Evolutionary conservation across 2,329 filamentous ascomycete species (phyloP), one percentile per base, ranked within the genome.

Genomic region (Sclerotinia sclerotiorum): DNA sequence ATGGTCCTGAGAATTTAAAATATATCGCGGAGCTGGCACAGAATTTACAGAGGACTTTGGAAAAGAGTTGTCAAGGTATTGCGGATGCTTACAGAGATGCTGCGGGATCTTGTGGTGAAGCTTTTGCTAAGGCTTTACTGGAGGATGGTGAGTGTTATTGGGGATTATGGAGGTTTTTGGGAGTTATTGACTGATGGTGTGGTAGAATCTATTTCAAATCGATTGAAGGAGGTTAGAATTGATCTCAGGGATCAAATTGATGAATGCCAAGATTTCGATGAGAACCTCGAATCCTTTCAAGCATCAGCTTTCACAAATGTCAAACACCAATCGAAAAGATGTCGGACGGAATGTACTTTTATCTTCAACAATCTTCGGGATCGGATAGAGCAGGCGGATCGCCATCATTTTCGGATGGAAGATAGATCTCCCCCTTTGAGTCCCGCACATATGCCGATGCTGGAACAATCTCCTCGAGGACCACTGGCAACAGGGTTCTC

Each of bases 241-340:
- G 74, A 74, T 46, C 58, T 77, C 1, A 72, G 74, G 24, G 75
- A 76, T 51, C 73, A 72, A 56, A 73, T 76, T 44, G 72, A 75
- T 65, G 72, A 72, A 32, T 74, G 72, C 49, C 68, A 73, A 46
- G 74, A 74, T 55, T 74, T 73, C 44, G 74, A 76, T 46, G 75
- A 77, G 32, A 72, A 75, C 24, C 71, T 71, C 21, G 69, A 73
- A 27, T 70, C 69, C 3, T 77, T 76, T 65, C 70, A 73, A 17
- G 67, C 67, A 11, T 67, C 69, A 54, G 69, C 71, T 27, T 76
- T 76, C 48, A 56, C 57, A 2, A 69, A 56, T 44, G 57, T 76
- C 27, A 68, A 74, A 60, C 57, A 73, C 44, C 67, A 75, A 70
- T 72, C 70, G 24, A 57, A 75, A 56, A 73, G 71, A 71, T 74